Percentiles rank a stretch among this genome's conserved stretches.
Evolutionary conservation across 345 rosid genomes (phyloP).

Genomic region (Leavenworthia alabamica): DNA sequence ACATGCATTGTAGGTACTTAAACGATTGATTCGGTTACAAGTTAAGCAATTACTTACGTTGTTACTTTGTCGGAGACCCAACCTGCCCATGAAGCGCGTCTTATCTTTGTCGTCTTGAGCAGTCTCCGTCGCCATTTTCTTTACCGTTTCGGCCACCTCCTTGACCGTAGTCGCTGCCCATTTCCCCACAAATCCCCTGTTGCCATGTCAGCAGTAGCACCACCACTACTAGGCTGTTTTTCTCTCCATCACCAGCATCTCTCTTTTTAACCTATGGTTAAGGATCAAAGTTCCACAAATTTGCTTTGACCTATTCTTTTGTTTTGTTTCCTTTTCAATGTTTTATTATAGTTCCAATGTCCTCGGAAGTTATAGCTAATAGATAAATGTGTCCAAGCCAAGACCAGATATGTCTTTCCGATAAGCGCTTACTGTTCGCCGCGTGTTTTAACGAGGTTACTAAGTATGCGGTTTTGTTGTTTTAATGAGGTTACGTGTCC

Average conservation of each 20-base stretch:
- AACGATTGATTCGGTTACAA: background rate
- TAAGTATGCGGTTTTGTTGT: background rate
- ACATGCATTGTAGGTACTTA: slow-evolving; percentile 1
- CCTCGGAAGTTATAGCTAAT: background rate
- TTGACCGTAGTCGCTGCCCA: slow-evolving; percentile 18
- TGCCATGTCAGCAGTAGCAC: slow-evolving; percentile 15
- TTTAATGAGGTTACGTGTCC: background rate
- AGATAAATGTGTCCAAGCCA: background rate
- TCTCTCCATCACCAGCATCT: slow-evolving; percentile 30
- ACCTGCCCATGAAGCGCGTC: slow-evolving; percentile 28
- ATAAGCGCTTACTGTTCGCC: slow-evolving; percentile 9
- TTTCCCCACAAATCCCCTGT: background rate
- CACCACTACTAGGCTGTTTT: slow-evolving; percentile 12
- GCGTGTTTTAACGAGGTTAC: slow-evolving; percentile 19
- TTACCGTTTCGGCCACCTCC: slow-evolving; percentile 13
- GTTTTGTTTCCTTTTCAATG: background rate
- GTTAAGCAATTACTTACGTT: slow-evolving; percentile 22
- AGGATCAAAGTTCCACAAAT: background rate
- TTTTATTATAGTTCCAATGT: slow-evolving; percentile 12
- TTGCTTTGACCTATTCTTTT: background rate
- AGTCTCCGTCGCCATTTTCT: slow-evolving; percentile 15
- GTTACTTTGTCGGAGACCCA: slow-evolving; percentile 32
- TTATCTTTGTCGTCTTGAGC: slow-evolving; percentile 29
- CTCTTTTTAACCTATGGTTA: background rate
- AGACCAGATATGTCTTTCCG: slow-evolving; percentile 8